A percentile compares a stretch with the other conserved stretches of the same genome.
Evolutionary conservation across 345 rosid species (phyloP).

Genomic region (Bruguiera gymnorhiza): DNA sequence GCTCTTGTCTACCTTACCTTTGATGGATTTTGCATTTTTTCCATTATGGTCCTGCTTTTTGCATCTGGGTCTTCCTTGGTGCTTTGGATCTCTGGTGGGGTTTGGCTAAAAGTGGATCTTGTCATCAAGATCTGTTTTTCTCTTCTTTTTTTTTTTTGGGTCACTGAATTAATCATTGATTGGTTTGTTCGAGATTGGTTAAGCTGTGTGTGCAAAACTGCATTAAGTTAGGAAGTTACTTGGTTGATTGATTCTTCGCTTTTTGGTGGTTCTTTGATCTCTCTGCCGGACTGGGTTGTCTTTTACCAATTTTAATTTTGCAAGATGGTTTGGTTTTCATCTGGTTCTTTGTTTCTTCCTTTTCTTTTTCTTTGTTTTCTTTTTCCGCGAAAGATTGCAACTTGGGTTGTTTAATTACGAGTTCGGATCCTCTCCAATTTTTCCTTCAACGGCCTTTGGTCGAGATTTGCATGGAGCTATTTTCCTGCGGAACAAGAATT

Average conservation of each 20-base stretch:
- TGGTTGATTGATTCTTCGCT: constrained; percentile 20
- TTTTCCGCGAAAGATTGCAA: constrained; percentile 4
- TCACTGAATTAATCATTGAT: constrained; percentile 1
- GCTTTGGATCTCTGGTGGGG: constrained; percentile 42
- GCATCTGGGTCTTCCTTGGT: constrained; percentile 31
- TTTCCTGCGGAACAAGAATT: neutral
- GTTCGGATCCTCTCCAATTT: neutral
- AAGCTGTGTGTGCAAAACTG: constrained; percentile 7
- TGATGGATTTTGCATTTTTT: constrained; percentile 15
- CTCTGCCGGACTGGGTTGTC: constrained; percentile 7
- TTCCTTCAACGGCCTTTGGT: neutral
- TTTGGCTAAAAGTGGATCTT: constrained; percentile 10
- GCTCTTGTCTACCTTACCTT: neutral
- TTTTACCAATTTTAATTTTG: constrained; percentile 5
- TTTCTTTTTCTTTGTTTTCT: neutral
- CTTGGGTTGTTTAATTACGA: constrained; percentile 1
- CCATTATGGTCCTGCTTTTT: constrained; percentile 14
- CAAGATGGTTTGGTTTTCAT: neutral
- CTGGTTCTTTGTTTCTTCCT: too few relatives aligned
- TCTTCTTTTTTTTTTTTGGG: neutral
- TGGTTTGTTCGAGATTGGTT: constrained; percentile 16
- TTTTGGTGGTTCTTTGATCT: constrained; percentile 29
- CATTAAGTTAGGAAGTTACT: constrained; percentile 23
- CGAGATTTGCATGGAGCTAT: constrained; percentile 14
- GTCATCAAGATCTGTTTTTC: constrained; percentile 46